Evolutionary conservation across 805 yeast genomes (phyloP).

Genomic region (Ogataea paraovalis): DNA sequence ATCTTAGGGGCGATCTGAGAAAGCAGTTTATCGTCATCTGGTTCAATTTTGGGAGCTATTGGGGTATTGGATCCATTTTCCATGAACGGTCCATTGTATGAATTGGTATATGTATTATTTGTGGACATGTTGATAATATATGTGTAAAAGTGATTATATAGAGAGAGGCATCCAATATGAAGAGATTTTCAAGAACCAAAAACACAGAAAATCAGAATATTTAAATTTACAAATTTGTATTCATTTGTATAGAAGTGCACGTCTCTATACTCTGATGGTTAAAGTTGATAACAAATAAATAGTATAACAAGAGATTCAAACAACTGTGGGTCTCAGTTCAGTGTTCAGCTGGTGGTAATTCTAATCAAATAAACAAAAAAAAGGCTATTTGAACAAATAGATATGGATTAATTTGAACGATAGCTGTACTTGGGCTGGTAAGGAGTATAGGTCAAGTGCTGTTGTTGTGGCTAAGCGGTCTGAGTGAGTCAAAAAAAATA

Average conservation of each 20-base stretch:
- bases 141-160: not conserved
- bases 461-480: no score
- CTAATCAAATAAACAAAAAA: no score
- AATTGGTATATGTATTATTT: not conserved
- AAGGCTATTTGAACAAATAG: no score
- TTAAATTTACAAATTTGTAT: not conserved
- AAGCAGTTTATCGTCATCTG: not conserved
- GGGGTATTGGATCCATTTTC: not conserved
- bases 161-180: not conserved
- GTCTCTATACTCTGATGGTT: no score
- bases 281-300: no score
- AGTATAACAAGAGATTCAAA: no score
- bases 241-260: not conserved
- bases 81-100: not conserved
- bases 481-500: no score
- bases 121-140: not conserved
- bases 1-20: not conserved
- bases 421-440: no score
- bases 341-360: no score
- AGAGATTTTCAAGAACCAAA: not conserved
- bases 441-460: no score
- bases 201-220: not conserved
- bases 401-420: no score
- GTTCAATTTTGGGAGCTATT: constrained; percentile 2
- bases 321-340: no score